phyloP scores from a whole-genome alignment of 768 basidiomycete species.

The Suillus americanus region DNA sequence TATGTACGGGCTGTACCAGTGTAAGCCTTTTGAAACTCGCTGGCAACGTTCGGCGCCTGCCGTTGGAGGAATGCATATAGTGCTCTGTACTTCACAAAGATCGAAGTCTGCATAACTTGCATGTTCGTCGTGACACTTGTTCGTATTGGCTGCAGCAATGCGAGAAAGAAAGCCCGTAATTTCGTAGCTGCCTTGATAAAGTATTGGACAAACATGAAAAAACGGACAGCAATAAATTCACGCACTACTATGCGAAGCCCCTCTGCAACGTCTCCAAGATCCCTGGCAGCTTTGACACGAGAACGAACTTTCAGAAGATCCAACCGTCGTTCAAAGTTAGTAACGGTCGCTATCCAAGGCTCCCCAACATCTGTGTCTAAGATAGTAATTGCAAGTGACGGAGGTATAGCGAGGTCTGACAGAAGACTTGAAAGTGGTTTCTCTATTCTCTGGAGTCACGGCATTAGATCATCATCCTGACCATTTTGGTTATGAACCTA shows the following conservation, averaged over 20 bases:
- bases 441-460: slow-evolving; percentile 73
- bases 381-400: slow-evolving; percentile 69
- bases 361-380: slow-evolving; percentile 86
- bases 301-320: slow-evolving; percentile 67
- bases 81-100: slow-evolving; percentile 79
- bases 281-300: slow-evolving; percentile 84
- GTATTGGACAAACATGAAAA: slow-evolving; percentile 2
- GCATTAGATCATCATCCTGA: neutral
- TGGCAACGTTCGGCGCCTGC: slow-evolving; percentile 77
- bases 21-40: slow-evolving; percentile 88
- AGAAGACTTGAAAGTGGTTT: slow-evolving; percentile 82
- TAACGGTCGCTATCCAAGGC: slow-evolving; percentile 81
- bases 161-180: slow-evolving; percentile 81
- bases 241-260: slow-evolving; percentile 86
- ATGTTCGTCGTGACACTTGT: slow-evolving; percentile 87
- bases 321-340: slow-evolving; percentile 78
- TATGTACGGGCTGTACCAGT: slow-evolving; percentile 80
- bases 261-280: slow-evolving; percentile 80
- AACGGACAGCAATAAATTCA: slow-evolving; percentile 9
- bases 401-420: slow-evolving; percentile 79
- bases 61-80: slow-evolving; percentile 85
- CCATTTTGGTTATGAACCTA: slow-evolving; percentile 35
- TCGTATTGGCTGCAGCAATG: slow-evolving; percentile 80
- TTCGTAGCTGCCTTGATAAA: slow-evolving; percentile 78
- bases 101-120: slow-evolving; percentile 86